Evolutionary conservation across 139 green algal species (phyloP).

Genomic region (Coelastrella sp.): DNA sequence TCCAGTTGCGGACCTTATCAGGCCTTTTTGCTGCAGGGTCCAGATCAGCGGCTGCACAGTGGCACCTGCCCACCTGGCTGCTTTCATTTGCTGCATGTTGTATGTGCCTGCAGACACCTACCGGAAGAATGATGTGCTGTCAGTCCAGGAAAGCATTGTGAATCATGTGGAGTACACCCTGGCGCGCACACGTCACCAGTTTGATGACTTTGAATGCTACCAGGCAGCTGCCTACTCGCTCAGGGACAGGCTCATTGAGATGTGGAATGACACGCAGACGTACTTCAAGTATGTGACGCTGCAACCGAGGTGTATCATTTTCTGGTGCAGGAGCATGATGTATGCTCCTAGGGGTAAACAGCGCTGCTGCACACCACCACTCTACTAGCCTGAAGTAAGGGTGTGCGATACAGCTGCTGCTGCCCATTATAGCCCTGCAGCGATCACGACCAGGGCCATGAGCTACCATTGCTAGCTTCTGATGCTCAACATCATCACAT

Average conservation of each 20-base stretch:
- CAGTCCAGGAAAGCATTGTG: constrained; percentile 96
- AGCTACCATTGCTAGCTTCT: no score
- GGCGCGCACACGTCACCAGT: constrained; percentile 88
- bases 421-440: neutral
- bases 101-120: constrained; percentile 87
- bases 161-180: constrained; percentile 99
- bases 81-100: neutral
- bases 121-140: constrained; percentile 95
- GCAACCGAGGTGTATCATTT: no score
- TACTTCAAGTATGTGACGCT: constrained; percentile 85
- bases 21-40: no score
- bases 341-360: no score
- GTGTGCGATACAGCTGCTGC: no score
- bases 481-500: neutral
- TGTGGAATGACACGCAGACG: constrained; percentile 98
- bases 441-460: neutral
- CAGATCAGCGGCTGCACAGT: no score
- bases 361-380: no score
- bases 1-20: no score
- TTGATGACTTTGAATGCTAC: constrained; percentile 96
- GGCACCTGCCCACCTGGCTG: neutral
- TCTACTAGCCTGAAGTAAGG: no score
- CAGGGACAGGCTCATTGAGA: constrained; percentile 96
- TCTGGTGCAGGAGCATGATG: no score
- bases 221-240: constrained; percentile 90